Evolutionary conservation across 208 protist genomes (phyloP).

Genomic region (Trypanosoma mega): DNA sequence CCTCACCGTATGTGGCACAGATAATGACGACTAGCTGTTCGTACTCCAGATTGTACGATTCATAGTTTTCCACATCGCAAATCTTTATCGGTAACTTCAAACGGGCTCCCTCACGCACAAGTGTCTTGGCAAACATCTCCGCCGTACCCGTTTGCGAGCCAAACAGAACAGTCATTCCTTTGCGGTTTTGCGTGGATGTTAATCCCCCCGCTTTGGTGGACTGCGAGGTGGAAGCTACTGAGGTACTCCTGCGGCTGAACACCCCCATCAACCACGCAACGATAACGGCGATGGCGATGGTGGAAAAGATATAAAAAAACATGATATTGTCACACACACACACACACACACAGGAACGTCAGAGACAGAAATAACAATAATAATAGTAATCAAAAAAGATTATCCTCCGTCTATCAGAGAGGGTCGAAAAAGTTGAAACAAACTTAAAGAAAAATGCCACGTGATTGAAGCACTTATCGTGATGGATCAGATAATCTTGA

Average conservation of each 20-base stretch:
- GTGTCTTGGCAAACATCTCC: slow-evolving; percentile 87
- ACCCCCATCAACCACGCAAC: slow-evolving; percentile 51
- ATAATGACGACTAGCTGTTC: slow-evolving; percentile 74
- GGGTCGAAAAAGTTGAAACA: no score
- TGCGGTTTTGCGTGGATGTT: slow-evolving; percentile 15
- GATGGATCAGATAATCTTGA: no score
- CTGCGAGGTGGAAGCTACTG: not conserved
- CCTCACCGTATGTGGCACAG: slow-evolving; percentile 91
- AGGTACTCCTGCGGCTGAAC: slow-evolving; percentile 21
- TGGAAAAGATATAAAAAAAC: slow-evolving; percentile 38
- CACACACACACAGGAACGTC: not conserved
- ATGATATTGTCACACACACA: slow-evolving; percentile 1
- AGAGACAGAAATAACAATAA: slow-evolving; percentile 7
- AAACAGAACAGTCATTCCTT: slow-evolving; percentile 75
- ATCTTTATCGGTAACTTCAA: slow-evolving; percentile 60
- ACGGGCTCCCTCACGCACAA: slow-evolving; percentile 66
- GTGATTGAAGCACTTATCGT: no score
- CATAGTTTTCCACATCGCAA: slow-evolving; percentile 70
- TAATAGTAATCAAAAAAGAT: slow-evolving; percentile 8
- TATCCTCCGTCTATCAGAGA: no score
- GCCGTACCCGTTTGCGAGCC: slow-evolving; percentile 90
- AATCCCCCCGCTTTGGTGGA: not conserved
- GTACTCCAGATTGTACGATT: slow-evolving; percentile 50
- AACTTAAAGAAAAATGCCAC: no score
- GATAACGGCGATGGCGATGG: slow-evolving; percentile 39